Conservation (phyloP, 1,284 basidiomycete species). For the Meripilus lineatus region DNA sequence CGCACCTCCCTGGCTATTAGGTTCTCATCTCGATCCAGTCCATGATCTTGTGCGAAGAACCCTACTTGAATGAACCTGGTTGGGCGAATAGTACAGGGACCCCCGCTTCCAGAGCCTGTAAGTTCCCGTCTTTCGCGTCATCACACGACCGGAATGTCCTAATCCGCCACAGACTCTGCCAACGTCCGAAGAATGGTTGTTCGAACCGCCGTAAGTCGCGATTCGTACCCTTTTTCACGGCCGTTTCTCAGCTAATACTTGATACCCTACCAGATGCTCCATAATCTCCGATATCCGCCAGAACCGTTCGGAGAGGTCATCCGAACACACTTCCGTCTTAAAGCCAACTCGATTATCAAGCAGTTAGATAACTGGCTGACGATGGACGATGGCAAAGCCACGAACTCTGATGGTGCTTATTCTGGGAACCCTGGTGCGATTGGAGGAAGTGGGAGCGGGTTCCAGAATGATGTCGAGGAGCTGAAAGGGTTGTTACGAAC, state of each 20-base stretch:
- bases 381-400: slow-evolving; percentile 63
- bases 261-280: slow-evolving; percentile 62
- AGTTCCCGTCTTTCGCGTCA: slow-evolving; percentile 23
- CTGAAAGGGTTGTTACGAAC: slow-evolving; percentile 52
- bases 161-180: slow-evolving; percentile 56
- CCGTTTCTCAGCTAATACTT: slow-evolving; percentile 6
- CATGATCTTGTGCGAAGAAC: slow-evolving; percentile 88
- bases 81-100: slow-evolving; percentile 74
- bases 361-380: slow-evolving; percentile 81
- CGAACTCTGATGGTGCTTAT: slow-evolving; percentile 48
- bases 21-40: slow-evolving; percentile 91
- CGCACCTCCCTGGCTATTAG: slow-evolving; percentile 38
- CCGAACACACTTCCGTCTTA: slow-evolving; percentile 85
- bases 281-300: slow-evolving; percentile 75
- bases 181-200: slow-evolving; percentile 89
- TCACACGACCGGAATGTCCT: slow-evolving; percentile 8
- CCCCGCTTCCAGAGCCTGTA: slow-evolving; percentile 68
- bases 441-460: slow-evolving; percentile 46
- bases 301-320: slow-evolving; percentile 81
- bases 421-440: slow-evolving; percentile 27
- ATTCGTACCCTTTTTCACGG: not conserved
- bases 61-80: slow-evolving; percentile 86
- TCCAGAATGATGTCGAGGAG: slow-evolving; percentile 66
- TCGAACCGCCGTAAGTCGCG: slow-evolving; percentile 65
- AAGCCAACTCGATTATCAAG: slow-evolving; percentile 59